phyloP scores from a whole-genome alignment of 1,284 basidiomycete species.

The Afroboletus lepidellus region DNA sequence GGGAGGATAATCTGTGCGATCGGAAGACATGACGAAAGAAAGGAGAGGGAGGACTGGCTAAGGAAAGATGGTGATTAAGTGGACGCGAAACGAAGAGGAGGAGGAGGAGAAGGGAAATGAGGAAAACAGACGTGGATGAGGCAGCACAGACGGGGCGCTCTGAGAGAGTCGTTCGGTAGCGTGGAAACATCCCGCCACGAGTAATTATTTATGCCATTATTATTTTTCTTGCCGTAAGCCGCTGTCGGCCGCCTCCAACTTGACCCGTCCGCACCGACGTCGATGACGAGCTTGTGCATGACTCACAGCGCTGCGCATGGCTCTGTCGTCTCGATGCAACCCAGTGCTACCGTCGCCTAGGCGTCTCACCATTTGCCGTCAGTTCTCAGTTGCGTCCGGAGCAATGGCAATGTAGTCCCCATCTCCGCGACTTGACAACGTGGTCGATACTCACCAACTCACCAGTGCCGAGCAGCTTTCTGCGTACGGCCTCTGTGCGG shows the following conservation, averaged over 20 bases:
- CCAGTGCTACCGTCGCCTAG: too few species aligned
- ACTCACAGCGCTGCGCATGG: background rate
- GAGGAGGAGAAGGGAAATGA: conserved; percentile 32
- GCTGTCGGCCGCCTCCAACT: conserved; percentile 21
- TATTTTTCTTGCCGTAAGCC: conserved; percentile 25
- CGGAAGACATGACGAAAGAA: conserved; percentile 39
- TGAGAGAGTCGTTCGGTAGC: conserved; percentile 25
- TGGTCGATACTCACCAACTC: background rate
- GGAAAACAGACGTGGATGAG: conserved; percentile 30
- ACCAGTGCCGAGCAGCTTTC: background rate
- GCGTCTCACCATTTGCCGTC: too few species aligned
- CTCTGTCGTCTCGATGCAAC: too few species aligned
- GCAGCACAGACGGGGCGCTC: conserved; percentile 12
- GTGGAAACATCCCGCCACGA: conserved; percentile 18
- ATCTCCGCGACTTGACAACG: background rate
- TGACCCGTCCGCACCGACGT: background rate
- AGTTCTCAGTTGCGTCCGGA: background rate
- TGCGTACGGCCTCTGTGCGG: too few species aligned
- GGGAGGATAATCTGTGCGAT: conserved; percentile 35
- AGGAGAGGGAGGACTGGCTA: conserved; percentile 26
- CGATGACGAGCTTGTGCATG: background rate
- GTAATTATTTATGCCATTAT: conserved; percentile 29
- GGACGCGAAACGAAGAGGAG: conserved; percentile 28
- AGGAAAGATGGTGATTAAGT: conserved; percentile 26
- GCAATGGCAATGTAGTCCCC: background rate